Evolutionary conservation across 768 basidiomycete species (phyloP).

Genomic region (Gautieria morchelliformis): DNA sequence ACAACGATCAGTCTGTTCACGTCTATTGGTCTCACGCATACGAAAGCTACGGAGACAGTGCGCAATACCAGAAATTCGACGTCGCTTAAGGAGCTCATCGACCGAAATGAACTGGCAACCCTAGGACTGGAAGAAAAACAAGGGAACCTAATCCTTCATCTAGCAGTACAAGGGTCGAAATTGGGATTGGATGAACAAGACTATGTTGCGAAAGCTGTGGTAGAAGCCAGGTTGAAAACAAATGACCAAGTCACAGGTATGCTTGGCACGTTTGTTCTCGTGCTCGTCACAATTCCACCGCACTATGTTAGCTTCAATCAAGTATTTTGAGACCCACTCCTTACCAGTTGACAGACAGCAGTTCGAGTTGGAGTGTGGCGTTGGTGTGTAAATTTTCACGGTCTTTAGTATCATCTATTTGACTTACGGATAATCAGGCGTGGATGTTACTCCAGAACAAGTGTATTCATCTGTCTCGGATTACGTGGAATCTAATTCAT

Average conservation of each 20-base stretch:
- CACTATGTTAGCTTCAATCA: constrained; percentile 47
- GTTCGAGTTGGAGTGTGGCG: constrained; percentile 76
- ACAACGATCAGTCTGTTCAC: constrained; percentile 51
- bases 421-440: constrained; percentile 40
- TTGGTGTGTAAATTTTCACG: constrained; percentile 48
- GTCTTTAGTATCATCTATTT: neutral
- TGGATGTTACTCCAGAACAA: constrained; percentile 62
- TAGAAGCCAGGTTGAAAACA: constrained; percentile 63
- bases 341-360: constrained; percentile 54
- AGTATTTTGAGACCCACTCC: constrained; percentile 56
- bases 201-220: constrained; percentile 59
- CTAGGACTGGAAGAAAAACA: constrained; percentile 64
- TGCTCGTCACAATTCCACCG: neutral
- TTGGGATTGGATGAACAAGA: constrained; percentile 45
- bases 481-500: constrained; percentile 40
- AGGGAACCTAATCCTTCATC: constrained; percentile 56
- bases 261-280: constrained; percentile 14
- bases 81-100: constrained; percentile 60
- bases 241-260: constrained; percentile 83
- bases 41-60: constrained; percentile 75
- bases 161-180: constrained; percentile 58
- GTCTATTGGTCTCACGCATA: constrained; percentile 62
- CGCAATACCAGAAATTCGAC: constrained; percentile 72
- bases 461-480: constrained; percentile 44
- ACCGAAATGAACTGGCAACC: constrained; percentile 36